Evolutionary conservation across 768 basidiomycete species (phyloP), one percentile per base, ranked within the genome.

Genomic region (Tylopilus subfusipes): DNA sequence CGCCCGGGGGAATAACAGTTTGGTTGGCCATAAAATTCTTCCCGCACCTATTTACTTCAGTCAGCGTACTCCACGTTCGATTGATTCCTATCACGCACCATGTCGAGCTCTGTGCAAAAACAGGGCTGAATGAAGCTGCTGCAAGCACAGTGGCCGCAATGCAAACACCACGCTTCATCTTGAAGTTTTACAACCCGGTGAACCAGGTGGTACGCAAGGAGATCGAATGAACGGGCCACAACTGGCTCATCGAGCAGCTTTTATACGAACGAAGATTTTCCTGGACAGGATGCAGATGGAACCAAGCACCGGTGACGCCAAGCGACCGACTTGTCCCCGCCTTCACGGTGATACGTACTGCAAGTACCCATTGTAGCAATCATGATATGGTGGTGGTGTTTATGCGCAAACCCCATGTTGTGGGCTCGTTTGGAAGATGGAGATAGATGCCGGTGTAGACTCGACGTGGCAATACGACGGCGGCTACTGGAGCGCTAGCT

Each of bases 11-110:
- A 18, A 76, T 71, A 7, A 76, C 66, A 2, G 75, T 69, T 50
- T 76, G 66, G 22, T 70, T 69, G 8, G 68, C 33, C 70, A 75
- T 75, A 60, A 67, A 82, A 57, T 79, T 74, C 63, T 81, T 81
- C 39, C 78, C 78, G 43, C 80, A 81, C 79, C 81, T 81, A 29
- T 42, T 21, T 1, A 1, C 21, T 14, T 53, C n/a, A 42, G 21
- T 4, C 11, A 21, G 5, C 29, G 48, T 12, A 24, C 12, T 4
- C 31, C 5, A 16, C 4, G 2, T 11, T 3, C 11, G 8, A 13
- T 29, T 13, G 4, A 27, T 27, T 9, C 5, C 5, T 19, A 44
- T 10, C n/a, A 44, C 59, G 36, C 9, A 65, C 68, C 69, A 71
- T 60, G 67, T 66, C 16, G 22, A 42, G 52, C 47, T 40, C 40